Evolutionary conservation across 2,329 filamentous ascomycete species (phyloP).

Genomic region (Periconia sp.): DNA sequence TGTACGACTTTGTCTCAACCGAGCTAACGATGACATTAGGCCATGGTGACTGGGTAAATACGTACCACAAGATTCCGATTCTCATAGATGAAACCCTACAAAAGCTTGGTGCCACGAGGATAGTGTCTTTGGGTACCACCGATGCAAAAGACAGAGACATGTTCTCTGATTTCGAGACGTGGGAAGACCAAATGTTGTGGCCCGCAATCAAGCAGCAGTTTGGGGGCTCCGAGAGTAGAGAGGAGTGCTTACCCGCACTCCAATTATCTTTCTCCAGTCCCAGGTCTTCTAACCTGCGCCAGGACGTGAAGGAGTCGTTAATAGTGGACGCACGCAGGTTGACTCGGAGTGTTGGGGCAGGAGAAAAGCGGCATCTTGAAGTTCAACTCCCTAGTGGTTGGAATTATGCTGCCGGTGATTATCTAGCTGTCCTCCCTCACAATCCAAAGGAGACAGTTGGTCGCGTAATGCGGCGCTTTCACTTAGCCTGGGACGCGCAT

Average conservation of each 20-base stretch:
- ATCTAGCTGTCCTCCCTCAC: slow-evolving; percentile 69
- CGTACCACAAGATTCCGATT: slow-evolving; percentile 69
- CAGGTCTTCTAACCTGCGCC: slow-evolving; percentile 15
- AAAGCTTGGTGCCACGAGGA: slow-evolving; percentile 15
- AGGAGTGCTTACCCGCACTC: not conserved
- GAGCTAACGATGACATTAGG: slow-evolving; percentile 53
- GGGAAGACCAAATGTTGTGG: slow-evolving; percentile 28
- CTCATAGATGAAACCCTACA: slow-evolving; percentile 55
- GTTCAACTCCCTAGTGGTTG: slow-evolving; percentile 38
- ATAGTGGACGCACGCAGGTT: slow-evolving; percentile 15
- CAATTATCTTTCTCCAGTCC: slow-evolving; percentile 16
- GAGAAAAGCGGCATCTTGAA: slow-evolving; percentile 19
- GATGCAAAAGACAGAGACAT: slow-evolving; percentile 30
- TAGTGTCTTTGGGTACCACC: slow-evolving; percentile 20
- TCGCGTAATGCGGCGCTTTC: slow-evolving; percentile 12
- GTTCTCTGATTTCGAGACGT: slow-evolving; percentile 35
- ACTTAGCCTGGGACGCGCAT: slow-evolving; percentile 13
- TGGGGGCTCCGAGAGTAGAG: slow-evolving; percentile 2
- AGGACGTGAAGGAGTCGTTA: slow-evolving; percentile 20
- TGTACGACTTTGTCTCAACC: not conserved
- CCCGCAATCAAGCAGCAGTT: slow-evolving; percentile 16
- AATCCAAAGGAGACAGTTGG: slow-evolving; percentile 47
- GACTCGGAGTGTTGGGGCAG: slow-evolving; percentile 8
- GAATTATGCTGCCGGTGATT: slow-evolving; percentile 70
- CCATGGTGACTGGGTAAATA: slow-evolving; percentile 57